A percentile compares a stretch with the other conserved stretches of the same genome.
Evolutionary conservation across 192 early-diverging fungal species (phyloP).

Genomic region (Piromyces sp.): DNA sequence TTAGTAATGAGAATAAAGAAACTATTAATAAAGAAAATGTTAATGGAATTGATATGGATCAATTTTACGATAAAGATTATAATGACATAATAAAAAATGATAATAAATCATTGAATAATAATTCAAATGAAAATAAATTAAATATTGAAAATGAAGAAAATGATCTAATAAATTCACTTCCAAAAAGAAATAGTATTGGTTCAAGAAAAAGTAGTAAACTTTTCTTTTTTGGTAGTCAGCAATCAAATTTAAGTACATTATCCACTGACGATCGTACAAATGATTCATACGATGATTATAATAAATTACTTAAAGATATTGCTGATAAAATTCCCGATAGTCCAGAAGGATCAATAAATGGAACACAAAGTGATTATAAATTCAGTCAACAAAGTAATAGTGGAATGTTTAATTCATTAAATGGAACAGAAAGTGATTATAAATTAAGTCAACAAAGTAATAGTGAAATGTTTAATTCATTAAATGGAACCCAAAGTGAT

Average conservation of each 20-base stretch:
- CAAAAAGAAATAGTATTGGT: neutral
- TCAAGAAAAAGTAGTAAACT: neutral
- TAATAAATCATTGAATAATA: neutral
- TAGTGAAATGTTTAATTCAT: neutral
- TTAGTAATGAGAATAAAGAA: neutral
- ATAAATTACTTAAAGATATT: neutral
- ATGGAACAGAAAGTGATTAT: neutral
- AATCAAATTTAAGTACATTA: neutral
- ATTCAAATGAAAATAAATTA: neutral
- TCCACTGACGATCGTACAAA: neutral
- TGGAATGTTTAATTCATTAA: neutral
- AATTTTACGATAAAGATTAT: too few species aligned
- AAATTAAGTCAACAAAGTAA: neutral
- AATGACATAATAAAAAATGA: neutral
- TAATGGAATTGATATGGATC: neutral
- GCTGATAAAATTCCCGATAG: neutral
- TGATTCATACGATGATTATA: neutral
- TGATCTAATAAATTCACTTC: neutral
- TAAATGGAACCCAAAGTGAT: neutral
- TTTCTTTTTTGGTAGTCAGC: neutral
- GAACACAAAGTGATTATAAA: neutral
- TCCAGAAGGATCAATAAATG: neutral
- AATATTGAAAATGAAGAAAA: neutral
- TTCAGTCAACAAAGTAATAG: neutral
- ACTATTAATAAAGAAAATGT: neutral